Conservation (phyloP, 1,284 basidiomycete genomes). For the Stereum hirsutum region DNA sequence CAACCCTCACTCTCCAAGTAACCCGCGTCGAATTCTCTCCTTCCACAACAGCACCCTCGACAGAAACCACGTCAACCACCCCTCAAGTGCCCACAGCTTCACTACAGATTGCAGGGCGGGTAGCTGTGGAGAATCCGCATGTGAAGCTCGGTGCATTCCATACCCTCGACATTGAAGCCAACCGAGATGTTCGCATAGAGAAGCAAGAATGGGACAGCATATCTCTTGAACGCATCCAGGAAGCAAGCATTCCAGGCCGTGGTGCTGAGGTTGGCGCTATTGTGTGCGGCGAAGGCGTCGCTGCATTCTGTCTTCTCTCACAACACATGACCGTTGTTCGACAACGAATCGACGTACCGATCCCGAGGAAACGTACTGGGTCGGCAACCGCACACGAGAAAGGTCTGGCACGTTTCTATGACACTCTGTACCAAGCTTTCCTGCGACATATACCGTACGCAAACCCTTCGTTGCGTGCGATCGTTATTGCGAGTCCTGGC, state of each 20-base stretch:
- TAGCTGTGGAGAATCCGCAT: conserved; percentile 85
- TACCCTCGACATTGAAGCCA: conserved; percentile 89
- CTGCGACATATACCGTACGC: conserved; percentile 85
- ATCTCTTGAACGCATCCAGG: conserved; percentile 74
- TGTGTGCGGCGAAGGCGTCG: conserved; percentile 91
- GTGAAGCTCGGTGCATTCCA: conserved; percentile 95
- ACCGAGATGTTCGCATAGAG: conserved; percentile 88
- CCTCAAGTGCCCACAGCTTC: conserved; percentile 44
- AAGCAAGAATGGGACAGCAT: conserved; percentile 92
- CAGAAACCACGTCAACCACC: conserved; percentile 31
- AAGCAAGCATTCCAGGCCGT: conserved; percentile 84
- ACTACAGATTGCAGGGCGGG: conserved; percentile 84
- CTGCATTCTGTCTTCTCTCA: conserved; percentile 89
- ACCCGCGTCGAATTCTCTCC: conserved; percentile 63
- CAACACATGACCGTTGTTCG: conserved; percentile 95
- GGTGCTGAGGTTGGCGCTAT: conserved; percentile 96
- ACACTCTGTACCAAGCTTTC: conserved; percentile 82
- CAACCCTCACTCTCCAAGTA: conserved; percentile 83
- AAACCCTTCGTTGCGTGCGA: conserved; percentile 67
- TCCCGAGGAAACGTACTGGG: conserved; percentile 87
- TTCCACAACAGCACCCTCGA: conserved; percentile 39
- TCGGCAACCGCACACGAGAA: conserved; percentile 82
- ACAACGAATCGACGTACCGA: conserved; percentile 84
- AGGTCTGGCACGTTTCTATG: conserved; percentile 76
- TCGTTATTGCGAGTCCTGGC: conserved; percentile 95